Conservation (phyloP, 2,329 filamentous ascomycete genomes). For the Fusarium falciforme region DNA sequence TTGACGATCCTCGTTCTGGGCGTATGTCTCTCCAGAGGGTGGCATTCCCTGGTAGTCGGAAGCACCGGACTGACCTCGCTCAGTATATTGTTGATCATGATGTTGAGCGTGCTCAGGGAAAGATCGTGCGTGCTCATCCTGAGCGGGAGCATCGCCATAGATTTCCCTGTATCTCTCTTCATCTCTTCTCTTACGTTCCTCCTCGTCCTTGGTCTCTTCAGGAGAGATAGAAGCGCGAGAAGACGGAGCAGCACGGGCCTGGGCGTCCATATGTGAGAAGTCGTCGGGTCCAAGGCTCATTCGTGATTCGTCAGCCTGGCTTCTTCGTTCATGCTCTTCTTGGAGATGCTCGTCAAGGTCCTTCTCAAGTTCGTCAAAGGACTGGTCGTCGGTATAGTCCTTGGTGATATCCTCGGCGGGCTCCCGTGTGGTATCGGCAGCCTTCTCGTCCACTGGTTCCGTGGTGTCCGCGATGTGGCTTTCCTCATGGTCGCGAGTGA, state of each 20-base stretch:
- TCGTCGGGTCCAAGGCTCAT: slow-evolving; percentile 21
- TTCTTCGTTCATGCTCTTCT: slow-evolving; percentile 36
- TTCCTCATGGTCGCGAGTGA: neutral
- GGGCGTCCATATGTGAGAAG: slow-evolving; percentile 28
- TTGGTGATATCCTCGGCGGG: neutral
- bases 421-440: slow-evolving; percentile 13
- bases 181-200: slow-evolving; percentile 56
- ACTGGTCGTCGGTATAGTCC: slow-evolving; percentile 9
- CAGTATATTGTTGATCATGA: slow-evolving; percentile 38
- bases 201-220: slow-evolving; percentile 10
- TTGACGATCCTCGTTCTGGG: slow-evolving; percentile 46
- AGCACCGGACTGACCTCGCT: slow-evolving; percentile 45
- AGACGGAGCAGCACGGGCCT: slow-evolving; percentile 3
- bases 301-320: slow-evolving; percentile 24
- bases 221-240: slow-evolving; percentile 27
- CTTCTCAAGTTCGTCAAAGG: slow-evolving; percentile 36
- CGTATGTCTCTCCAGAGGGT: slow-evolving; percentile 40
- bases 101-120: slow-evolving; percentile 16
- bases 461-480: slow-evolving; percentile 3
- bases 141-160: slow-evolving; percentile 49
- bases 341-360: slow-evolving; percentile 35
- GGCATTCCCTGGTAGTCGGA: slow-evolving; percentile 17
- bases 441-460: slow-evolving; percentile 8
- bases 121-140: slow-evolving; percentile 11
- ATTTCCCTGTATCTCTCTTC: slow-evolving; percentile 66